phyloP scores from a whole-genome alignment of 768 basidiomycete species.

The Termitomyces sp. region DNA sequence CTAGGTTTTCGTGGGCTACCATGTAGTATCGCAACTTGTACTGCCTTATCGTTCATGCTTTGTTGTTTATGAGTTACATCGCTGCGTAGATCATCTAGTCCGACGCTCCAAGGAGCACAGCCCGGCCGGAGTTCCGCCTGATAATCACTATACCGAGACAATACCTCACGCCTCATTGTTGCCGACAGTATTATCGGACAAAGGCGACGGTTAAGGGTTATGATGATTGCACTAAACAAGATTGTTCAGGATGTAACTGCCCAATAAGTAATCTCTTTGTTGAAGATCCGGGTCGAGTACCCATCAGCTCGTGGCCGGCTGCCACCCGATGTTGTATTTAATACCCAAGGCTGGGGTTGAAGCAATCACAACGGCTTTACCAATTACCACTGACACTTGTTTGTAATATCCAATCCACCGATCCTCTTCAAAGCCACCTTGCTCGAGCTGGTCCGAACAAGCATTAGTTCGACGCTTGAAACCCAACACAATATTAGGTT shows the following conservation, averaged over 20 bases:
- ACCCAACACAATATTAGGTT: neutral
- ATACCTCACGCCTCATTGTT: neutral
- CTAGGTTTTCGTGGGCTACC: neutral
- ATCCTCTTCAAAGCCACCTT: too few species aligned
- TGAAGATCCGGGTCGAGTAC: neutral
- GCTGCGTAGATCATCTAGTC: neutral
- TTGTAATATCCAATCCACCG: too few species aligned
- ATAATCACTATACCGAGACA: neutral
- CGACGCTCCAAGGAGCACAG: neutral
- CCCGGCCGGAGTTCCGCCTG: neutral
- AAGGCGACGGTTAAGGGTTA: neutral
- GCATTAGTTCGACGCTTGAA: neutral
- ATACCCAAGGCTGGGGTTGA: conserved; percentile 4
- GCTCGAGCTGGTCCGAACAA: neutral
- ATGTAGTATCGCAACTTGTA: neutral
- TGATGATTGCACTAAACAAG: neutral
- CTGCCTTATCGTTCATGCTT: neutral
- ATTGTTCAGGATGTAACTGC: too few species aligned
- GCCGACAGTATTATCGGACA: neutral
- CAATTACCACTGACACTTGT: neutral
- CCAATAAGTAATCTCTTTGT: neutral
- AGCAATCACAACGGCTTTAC: neutral
- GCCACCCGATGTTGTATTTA: neutral
- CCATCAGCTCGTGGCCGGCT: conserved; percentile 4
- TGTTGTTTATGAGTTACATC: neutral